Evolutionary conservation across 805 yeast species (phyloP).

Genomic region (Jamesozyma hellenica): DNA sequence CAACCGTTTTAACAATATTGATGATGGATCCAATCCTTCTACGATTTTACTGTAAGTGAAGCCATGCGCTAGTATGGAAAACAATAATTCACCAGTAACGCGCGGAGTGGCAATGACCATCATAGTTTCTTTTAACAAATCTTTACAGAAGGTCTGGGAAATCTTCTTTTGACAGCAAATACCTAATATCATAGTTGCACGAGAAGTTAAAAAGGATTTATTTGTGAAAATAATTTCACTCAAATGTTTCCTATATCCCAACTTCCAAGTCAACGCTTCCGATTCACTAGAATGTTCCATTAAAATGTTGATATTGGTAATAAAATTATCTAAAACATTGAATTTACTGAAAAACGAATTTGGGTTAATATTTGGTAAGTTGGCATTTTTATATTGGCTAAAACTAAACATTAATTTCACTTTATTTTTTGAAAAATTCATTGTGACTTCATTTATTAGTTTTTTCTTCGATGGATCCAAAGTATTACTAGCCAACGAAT

Average conservation of each 20-base stretch:
- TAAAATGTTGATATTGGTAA: constrained; percentile 44
- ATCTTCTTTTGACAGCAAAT: constrained; percentile 55
- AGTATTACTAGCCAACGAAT: constrained; percentile 50
- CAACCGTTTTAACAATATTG: constrained; percentile 23
- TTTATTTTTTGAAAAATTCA: constrained; percentile 44
- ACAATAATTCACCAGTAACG: constrained; percentile 25
- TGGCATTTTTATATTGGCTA: constrained; percentile 41
- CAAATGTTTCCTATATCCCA: constrained; percentile 56
- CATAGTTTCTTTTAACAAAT: constrained; percentile 23
- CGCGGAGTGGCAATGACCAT: constrained; percentile 30
- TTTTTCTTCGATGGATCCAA: constrained; percentile 34
- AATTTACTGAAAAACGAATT: constrained; percentile 33
- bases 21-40: constrained; percentile 30
- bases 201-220: constrained; percentile 50
- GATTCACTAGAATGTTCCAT: constrained; percentile 38
- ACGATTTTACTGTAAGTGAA: constrained; percentile 34
- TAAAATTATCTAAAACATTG: constrained; percentile 45
- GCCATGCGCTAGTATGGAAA: constrained; percentile 30
- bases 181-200: constrained; percentile 64
- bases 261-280: constrained; percentile 46
- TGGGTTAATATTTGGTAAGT: constrained; percentile 27
- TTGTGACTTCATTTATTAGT: constrained; percentile 38
- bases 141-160: constrained; percentile 40
- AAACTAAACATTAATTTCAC: constrained; percentile 62
- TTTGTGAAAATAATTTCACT: constrained; percentile 50